These are phyloP conservation scores for Hylodesmum podocarpum DNA, from an alignment of 306 rosid genomes.

Conservation along the genomic window DNA sequence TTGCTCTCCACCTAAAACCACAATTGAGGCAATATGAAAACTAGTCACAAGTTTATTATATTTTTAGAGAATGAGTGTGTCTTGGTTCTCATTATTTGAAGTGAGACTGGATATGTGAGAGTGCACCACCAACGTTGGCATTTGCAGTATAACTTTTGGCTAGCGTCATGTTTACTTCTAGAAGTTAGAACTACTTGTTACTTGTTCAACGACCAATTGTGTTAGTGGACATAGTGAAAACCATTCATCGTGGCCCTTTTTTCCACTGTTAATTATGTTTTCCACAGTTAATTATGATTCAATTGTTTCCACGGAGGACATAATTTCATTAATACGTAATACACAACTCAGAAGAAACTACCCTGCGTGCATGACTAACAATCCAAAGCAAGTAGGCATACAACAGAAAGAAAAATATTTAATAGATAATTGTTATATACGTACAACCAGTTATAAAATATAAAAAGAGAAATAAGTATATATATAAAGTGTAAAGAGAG, in stretches of 20 bases:
- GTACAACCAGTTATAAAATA: no score
- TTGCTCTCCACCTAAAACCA: no score
- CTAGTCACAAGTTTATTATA: not conserved
- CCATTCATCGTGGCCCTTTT: constrained; percentile 2
- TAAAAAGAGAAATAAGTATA: no score
- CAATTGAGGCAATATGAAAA: no score
- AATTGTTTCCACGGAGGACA: not conserved
- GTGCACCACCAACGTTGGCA: constrained; percentile 35
- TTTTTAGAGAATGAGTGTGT: not conserved
- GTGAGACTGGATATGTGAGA: not conserved
- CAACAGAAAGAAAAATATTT: no score
- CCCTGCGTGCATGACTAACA: no score
- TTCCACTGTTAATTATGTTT: not conserved
- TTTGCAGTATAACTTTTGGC: not conserved
- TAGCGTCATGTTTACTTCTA: constrained; percentile 26
- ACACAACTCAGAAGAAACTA: no score
- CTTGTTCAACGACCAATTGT: not conserved
- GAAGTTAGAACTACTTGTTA: not conserved
- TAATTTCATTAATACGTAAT: no score
- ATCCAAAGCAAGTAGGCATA: no score
- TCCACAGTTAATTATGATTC: not conserved
- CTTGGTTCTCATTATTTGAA: constrained; percentile 32
- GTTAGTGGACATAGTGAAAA: constrained; percentile 29
- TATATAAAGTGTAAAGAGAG: no score
- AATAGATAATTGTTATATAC: no score